Percentiles rank a stretch among this genome's conserved stretches.
These are phyloP conservation scores for Lachnellula occidentalis DNA, from an alignment of 2,329 filamentous ascomycete species.

Conservation along the genomic window DNA sequence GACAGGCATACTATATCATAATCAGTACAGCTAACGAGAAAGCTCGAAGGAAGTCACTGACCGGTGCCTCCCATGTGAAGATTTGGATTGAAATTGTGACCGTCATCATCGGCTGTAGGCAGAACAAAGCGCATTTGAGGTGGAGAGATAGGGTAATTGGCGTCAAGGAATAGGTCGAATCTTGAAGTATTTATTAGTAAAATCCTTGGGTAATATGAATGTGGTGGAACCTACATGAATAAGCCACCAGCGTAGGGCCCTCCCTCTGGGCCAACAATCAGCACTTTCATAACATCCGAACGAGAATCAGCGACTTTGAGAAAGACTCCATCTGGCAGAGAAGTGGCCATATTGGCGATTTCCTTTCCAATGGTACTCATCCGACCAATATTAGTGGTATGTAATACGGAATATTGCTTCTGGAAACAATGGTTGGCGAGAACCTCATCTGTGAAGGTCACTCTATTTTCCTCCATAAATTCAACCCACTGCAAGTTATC, in stretches of 20 bases:
- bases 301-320: constrained; percentile 14
- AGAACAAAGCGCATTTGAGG: constrained; percentile 20
- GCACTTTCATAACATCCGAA: constrained; percentile 19
- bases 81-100: constrained; percentile 20
- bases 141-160: constrained; percentile 16
- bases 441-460: constrained; percentile 22
- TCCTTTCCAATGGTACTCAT: constrained; percentile 21
- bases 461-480: constrained; percentile 16
- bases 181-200: neutral
- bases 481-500: constrained; percentile 8
- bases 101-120: constrained; percentile 17
- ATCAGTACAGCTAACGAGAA: neutral
- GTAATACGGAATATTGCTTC: constrained; percentile 2
- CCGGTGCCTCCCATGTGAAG: constrained; percentile 15
- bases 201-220: neutral
- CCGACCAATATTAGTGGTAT: constrained; percentile 10
- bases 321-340: constrained; percentile 20
- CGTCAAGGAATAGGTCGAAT: constrained; percentile 20
- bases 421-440: constrained; percentile 12
- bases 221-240: constrained; percentile 15
- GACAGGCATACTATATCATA: constrained; percentile 10
- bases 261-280: constrained; percentile 20
- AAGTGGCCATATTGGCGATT: constrained; percentile 21
- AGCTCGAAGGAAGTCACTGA: neutral
- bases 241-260: constrained; percentile 22